These are phyloP conservation scores for Borovskyia barvae DNA, from an alignment of 208 protist genomes.

Conservation along the genomic window DNA sequence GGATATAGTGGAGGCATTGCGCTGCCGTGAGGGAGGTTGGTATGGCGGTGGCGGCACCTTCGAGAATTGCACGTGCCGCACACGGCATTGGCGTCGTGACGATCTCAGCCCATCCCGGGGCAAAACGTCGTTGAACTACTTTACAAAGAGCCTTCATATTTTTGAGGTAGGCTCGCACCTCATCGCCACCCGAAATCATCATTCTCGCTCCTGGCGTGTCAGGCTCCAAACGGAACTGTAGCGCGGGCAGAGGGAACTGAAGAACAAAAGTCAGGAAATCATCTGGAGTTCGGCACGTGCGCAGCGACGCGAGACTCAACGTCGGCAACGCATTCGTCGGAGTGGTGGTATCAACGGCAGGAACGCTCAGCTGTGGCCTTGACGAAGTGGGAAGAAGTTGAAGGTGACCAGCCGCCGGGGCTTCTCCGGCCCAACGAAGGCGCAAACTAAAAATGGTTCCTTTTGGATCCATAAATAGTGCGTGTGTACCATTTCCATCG, in stretches of 20 bases:
- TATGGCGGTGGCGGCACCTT: slow-evolving; percentile 5
- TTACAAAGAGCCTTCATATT: slow-evolving; percentile 32
- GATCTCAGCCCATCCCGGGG: slow-evolving; percentile 36
- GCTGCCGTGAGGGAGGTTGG: slow-evolving; percentile 39
- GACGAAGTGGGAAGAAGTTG: too few relatives aligned
- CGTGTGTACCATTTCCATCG: too few relatives aligned
- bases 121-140: slow-evolving; percentile 43
- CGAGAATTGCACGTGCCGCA: slow-evolving; percentile 1
- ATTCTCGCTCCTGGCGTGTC: neutral
- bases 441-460: too few relatives aligned
- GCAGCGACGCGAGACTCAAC: slow-evolving; percentile 16
- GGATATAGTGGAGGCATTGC: slow-evolving; percentile 68
- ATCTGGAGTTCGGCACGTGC: slow-evolving; percentile 33
- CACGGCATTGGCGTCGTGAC: slow-evolving; percentile 24
- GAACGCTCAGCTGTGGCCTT: neutral
- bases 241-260: slow-evolving; percentile 35
- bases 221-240: slow-evolving; percentile 2
- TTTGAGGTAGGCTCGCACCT: slow-evolving; percentile 32
- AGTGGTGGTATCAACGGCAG: neutral
- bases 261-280: slow-evolving; percentile 37
- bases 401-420: neutral
- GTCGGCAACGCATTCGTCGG: neutral
- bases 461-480: too few relatives aligned
- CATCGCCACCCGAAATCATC: slow-evolving; percentile 9
- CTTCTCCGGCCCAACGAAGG: slow-evolving; percentile 3